These are phyloP conservation scores for Trichoderma asperelloides DNA, from an alignment of 495 filamentous ascomycete genomes.

Conservation along the genomic window DNA sequence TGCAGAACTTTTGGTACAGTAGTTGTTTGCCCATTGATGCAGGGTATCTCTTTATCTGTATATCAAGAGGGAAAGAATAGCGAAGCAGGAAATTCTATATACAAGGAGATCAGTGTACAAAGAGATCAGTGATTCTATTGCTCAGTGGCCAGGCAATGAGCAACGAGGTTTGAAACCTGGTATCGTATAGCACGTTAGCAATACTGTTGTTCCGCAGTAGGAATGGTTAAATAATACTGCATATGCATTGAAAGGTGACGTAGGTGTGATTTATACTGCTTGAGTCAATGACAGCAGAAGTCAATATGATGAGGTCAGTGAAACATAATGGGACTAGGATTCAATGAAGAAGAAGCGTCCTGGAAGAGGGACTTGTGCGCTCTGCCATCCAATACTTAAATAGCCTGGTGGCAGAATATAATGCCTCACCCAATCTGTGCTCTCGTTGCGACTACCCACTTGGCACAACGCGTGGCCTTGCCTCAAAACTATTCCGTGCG, in stretches of 20 bases:
- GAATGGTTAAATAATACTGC: neutral
- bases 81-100: no score
- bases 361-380: neutral
- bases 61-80: no score
- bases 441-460: neutral
- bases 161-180: no score
- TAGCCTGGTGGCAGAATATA: neutral
- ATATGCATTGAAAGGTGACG: neutral
- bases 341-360: neutral
- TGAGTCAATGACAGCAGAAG: neutral
- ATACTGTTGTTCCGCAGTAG: neutral
- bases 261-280: neutral
- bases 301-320: slow-evolving; percentile 2
- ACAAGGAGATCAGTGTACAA: no score
- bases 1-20: neutral
- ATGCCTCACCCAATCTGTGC: neutral
- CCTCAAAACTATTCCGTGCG: neutral
- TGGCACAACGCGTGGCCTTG: neutral
- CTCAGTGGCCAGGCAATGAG: no score
- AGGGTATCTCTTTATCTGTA: neutral
- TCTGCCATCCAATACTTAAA: neutral
- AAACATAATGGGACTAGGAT: neutral
- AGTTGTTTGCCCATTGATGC: neutral
- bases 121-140: no score
- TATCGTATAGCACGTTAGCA: neutral